Evolutionary conservation across 345 rosid genomes (phyloP), one percentile per base, ranked within the genome.

Genomic region (Geranium brycei): DNA sequence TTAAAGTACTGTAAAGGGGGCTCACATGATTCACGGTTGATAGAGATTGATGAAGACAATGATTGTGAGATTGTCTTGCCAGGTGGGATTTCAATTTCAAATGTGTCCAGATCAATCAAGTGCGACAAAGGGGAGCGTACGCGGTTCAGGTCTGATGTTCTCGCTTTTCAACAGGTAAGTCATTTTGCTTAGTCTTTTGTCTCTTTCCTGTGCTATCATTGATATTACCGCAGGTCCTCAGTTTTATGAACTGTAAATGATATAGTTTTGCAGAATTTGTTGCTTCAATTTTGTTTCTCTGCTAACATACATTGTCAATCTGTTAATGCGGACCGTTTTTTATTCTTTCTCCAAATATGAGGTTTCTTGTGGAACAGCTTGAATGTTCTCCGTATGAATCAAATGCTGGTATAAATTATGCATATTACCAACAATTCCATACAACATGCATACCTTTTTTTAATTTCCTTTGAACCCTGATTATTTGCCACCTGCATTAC

Each of bases 91-190:
- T 78, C 83, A 1, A 81, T 93, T 3, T 82, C 85, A 7, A 77
- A 85, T 31, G 97, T 93, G 30, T 75, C 99, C 7, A 88, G 83
- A 73, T 86, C 89, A 19, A 86, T 93, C 30, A 88, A 90, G 73
- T 93, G 99, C 53, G 98, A 89, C 69, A 91, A 89, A 78, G 98
- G 98, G 13, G 98, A 91, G 73, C 85, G 96, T 30, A 91, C 77
- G 19, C 73, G 95, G 62, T 89, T 91, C 68, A 72, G 83, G 74
- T 91, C 96, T 12, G 98, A 89, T 76, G 85, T 85, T 70, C 83
- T 89, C 55, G 79, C 96, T 70, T 91, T 89, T 70, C 96, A 87
- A 67, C 98, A 91, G 96, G 96, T 91, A 64, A 64, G 28, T 23
- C 28, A 23, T 23, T 23, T 23, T 23, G 28, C 28, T 23, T 23